Evolutionary conservation across 768 basidiomycete genomes (phyloP), one percentile per base, ranked within the genome.

Genomic region (Lactifluus subvellereus): DNA sequence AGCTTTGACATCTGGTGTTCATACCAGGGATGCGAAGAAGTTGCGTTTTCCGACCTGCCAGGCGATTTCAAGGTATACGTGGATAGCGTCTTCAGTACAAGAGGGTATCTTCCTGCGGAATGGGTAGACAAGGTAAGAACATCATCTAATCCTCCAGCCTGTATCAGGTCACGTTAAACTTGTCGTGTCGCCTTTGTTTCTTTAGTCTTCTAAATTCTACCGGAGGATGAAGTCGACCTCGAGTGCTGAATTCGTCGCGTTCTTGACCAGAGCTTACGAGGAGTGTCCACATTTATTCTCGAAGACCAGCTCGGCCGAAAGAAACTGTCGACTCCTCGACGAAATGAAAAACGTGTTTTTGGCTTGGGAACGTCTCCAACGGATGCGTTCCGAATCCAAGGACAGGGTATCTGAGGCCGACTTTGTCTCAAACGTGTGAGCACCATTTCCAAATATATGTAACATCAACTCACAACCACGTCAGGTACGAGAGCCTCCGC

Each of bases 341-440:
- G 78, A 77, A 33, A 65, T 83, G 33, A 71, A 73, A 32, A 69
- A 65, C 5, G 79, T 82, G 9, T 78, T 75, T 55, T 71, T 72
- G 4, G 78, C 80, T 16, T 84, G 81, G 81, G 73, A 75, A 32
- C 74, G 74, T 42, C 72, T 82, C 7, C 68, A 70, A 9, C 71
- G 69, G 59, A 81, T 83, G 79, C 75, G 71, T 13, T 37, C 63
- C n/a, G 70, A 70, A 6, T 76, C 76, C 6, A 75, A 75, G 20
- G 78, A 81, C 57, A 82, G 75, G 67, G 79, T 77, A 72, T 81
- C 80, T 2, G 83, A 84, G 65, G 80, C 82, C 1, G 83, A 83
- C 64, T 82, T 77, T 60, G 81, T 76, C 16, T 77, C 78, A n/a
- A 80, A 80, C 54, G 81, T 84, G 81, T 84, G 69, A 54, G 81